A percentile compares a stretch with the other conserved stretches of the same genome.
phyloP scores from a whole-genome alignment of 257 asterid species.

The Paulownia fortunei region DNA sequence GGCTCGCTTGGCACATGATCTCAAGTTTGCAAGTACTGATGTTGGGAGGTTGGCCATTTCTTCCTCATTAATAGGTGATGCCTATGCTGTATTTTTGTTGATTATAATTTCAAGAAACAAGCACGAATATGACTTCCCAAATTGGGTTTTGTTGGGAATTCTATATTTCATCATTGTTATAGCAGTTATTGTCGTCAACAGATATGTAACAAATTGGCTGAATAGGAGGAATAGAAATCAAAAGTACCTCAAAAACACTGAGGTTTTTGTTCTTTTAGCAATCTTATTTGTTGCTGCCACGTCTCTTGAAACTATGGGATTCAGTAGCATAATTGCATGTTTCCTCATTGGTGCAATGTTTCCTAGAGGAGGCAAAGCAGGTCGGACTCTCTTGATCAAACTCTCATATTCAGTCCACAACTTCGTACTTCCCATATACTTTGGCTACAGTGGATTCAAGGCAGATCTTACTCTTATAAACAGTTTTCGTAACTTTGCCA shows the following conservation, averaged over 20 bases:
- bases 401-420: slow-evolving; percentile 79
- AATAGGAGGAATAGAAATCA: slow-evolving; percentile 74
- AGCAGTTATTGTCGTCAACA: slow-evolving; percentile 59
- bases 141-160: slow-evolving; percentile 53
- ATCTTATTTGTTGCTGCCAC: slow-evolving; percentile 77
- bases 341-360: slow-evolving; percentile 84
- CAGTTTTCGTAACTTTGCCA: slow-evolving; percentile 51
- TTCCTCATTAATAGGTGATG: slow-evolving; percentile 73
- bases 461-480: slow-evolving; percentile 67
- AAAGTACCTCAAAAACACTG: slow-evolving; percentile 82
- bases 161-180: slow-evolving; percentile 50
- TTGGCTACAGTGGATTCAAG: slow-evolving; percentile 90
- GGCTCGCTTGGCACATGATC: slow-evolving; percentile 80
- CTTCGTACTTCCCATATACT: slow-evolving; percentile 89
- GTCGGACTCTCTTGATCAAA: slow-evolving; percentile 80
- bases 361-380: slow-evolving; percentile 92
- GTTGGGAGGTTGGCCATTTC: slow-evolving; percentile 85
- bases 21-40: slow-evolving; percentile 81
- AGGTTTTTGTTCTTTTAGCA: slow-evolving; percentile 65
- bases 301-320: slow-evolving; percentile 72
- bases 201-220: slow-evolving; percentile 64
- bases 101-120: slow-evolving; percentile 53
- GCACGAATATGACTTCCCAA: background rate
- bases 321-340: slow-evolving; percentile 83
- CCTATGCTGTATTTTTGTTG: slow-evolving; percentile 70